Percentiles rank a stretch among this genome's conserved stretches.
These are phyloP conservation scores for Metschnikowia kofuensis DNA, from an alignment of 805 yeast species.

Conservation along the genomic window DNA sequence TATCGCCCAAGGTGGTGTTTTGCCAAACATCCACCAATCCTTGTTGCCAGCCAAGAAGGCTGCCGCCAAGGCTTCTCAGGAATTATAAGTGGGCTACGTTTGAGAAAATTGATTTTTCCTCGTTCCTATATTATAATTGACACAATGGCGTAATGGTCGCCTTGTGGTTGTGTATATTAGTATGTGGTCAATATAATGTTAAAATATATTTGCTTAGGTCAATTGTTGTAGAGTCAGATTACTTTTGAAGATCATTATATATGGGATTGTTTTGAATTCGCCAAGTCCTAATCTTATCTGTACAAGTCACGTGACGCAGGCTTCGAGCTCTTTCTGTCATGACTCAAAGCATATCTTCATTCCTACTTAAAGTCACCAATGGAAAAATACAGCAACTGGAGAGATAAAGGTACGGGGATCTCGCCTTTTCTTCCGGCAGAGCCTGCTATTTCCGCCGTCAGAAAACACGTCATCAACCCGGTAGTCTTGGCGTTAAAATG, in stretches of 20 bases:
- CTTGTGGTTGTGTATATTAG: constrained; percentile 23
- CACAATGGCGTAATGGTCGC: constrained; percentile 19
- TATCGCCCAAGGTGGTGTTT: constrained; percentile 52
- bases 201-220: constrained; percentile 11
- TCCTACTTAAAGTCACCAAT: constrained; percentile 1
- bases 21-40: constrained; percentile 49
- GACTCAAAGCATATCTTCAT: not conserved
- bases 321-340: not conserved
- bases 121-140: constrained; percentile 20
- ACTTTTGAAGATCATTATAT: not conserved
- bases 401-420: constrained; percentile 92
- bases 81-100: constrained; percentile 19
- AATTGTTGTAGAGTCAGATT: not conserved
- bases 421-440: constrained; percentile 75
- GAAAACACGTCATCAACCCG: constrained; percentile 12
- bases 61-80: constrained; percentile 23
- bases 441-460: constrained; percentile 18
- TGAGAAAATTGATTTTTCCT: constrained; percentile 21
- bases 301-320: constrained; percentile 2
- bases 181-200: constrained; percentile 24
- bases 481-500: constrained; percentile 24
- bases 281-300: not conserved
- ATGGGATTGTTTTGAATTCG: no score
- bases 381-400: constrained; percentile 62
- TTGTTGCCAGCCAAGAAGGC: constrained; percentile 39